Percentiles rank a stretch among this genome's conserved stretches.
phyloP scores from a whole-genome alignment of 768 basidiomycete species.

The Thelephora aurantiotincta region DNA sequence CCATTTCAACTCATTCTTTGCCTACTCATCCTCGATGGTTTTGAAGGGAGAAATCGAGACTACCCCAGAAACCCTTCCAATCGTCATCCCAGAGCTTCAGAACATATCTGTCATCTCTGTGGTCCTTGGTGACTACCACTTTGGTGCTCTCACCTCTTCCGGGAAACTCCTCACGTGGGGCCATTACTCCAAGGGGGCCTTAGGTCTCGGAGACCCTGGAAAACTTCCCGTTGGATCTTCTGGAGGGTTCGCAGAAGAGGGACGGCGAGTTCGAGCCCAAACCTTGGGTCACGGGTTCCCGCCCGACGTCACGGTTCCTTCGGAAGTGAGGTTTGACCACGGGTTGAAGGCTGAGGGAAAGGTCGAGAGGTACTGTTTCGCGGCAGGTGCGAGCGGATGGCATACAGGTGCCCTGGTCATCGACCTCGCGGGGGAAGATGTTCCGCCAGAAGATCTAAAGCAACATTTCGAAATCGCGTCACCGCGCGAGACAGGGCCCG shows the following conservation, averaged over 20 bases:
- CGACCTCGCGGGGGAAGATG: slow-evolving; percentile 31
- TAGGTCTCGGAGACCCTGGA: slow-evolving; percentile 73
- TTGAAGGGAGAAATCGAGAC: slow-evolving; percentile 52
- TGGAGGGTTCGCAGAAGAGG: slow-evolving; percentile 38
- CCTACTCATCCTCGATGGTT: slow-evolving; percentile 71
- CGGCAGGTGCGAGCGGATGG: slow-evolving; percentile 77
- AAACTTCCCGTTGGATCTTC: slow-evolving; percentile 36
- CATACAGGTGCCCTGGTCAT: slow-evolving; percentile 84
- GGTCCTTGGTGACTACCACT: slow-evolving; percentile 88
- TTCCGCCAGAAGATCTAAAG: not conserved
- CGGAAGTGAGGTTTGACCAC: slow-evolving; percentile 61
- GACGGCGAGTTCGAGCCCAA: slow-evolving; percentile 15
- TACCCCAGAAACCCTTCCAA: slow-evolving; percentile 5
- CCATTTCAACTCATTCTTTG: slow-evolving; percentile 70
- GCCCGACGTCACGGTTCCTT: slow-evolving; percentile 40
- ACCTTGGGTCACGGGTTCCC: slow-evolving; percentile 15
- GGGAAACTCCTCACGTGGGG: slow-evolving; percentile 82
- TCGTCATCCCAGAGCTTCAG: slow-evolving; percentile 60
- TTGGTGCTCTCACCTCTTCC: slow-evolving; percentile 62
- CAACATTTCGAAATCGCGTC: not conserved
- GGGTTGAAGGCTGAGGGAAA: slow-evolving; percentile 23
- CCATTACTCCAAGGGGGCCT: slow-evolving; percentile 56
- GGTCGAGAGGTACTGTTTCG: slow-evolving; percentile 62
- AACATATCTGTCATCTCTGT: slow-evolving; percentile 72
- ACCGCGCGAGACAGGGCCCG: too few species aligned